These are phyloP conservation scores for Lactarius sanguifluus DNA, from an alignment of 768 basidiomycete species.

Conservation along the genomic window DNA sequence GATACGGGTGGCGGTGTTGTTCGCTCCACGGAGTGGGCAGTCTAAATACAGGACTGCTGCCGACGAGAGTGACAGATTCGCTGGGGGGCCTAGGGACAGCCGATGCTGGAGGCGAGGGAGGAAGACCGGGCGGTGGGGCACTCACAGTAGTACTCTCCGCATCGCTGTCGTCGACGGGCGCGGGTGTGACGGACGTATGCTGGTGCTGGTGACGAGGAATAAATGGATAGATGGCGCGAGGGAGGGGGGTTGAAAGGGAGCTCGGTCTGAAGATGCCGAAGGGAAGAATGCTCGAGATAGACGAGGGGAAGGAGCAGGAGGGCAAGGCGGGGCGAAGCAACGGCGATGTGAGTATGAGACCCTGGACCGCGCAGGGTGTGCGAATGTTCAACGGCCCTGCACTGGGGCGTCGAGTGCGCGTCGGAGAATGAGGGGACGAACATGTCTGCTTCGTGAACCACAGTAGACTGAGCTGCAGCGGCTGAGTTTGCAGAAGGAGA, in stretches of 20 bases:
- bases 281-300: conserved; percentile 69
- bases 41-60: conserved; percentile 42
- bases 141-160: conserved; percentile 31
- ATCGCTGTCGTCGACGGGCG: conserved; percentile 29
- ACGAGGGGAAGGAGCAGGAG: conserved; percentile 51
- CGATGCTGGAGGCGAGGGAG: conserved; percentile 13
- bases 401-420: conserved; percentile 50
- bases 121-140: conserved; percentile 29
- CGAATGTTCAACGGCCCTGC: conserved; percentile 33
- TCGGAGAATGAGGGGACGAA: conserved; percentile 45
- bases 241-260: conserved; percentile 44
- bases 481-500: conserved; percentile 32
- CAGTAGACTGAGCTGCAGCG: conserved; percentile 24
- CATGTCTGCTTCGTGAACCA: conserved; percentile 38
- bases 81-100: conserved; percentile 24
- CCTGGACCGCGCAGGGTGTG: conserved; percentile 21
- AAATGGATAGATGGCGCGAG: conserved; percentile 26
- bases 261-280: conserved; percentile 66
- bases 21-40: conserved; percentile 82
- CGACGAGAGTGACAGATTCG: conserved; percentile 24
- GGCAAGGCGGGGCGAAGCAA: conserved; percentile 35
- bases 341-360: conserved; percentile 34
- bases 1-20: conserved; percentile 53
- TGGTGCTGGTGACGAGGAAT: conserved; percentile 40
- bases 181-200: conserved; percentile 41